Percentiles rank a stretch among this genome's conserved stretches.
Evolutionary conservation across 371 early-diverging fungal species (phyloP).

Genomic region (Batrachochytrium dendrobatidis): DNA sequence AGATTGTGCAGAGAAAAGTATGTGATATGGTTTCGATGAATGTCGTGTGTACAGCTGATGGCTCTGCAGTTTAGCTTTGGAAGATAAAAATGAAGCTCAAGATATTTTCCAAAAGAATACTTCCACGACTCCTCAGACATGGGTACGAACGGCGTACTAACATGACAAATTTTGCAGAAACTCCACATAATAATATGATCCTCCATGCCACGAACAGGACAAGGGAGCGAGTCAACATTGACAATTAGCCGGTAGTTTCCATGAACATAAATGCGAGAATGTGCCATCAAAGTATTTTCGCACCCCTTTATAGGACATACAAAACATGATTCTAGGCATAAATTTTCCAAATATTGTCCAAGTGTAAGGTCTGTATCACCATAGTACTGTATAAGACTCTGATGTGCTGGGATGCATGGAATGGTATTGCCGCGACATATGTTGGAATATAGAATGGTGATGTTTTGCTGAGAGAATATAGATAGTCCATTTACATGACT

Average conservation of each 20-base stretch:
- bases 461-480: conserved; percentile 61
- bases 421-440: conserved; percentile 55
- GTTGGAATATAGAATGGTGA: conserved; percentile 65
- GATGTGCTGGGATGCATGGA: conserved; percentile 67
- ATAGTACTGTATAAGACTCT: conserved; percentile 75
- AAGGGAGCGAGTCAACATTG: conserved; percentile 57
- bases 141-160: conserved; percentile 60
- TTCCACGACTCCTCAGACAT: conserved; percentile 85
- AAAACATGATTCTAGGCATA: conserved; percentile 58
- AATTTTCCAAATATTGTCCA: conserved; percentile 78
- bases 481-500: no score
- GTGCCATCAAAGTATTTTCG: conserved; percentile 57
- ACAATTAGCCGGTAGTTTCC: conserved; percentile 69
- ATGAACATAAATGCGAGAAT: conserved; percentile 79
- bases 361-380: conserved; percentile 70
- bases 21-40: conserved; percentile 68
- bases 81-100: conserved; percentile 83
- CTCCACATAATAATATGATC: conserved; percentile 80
- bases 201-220: conserved; percentile 59
- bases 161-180: conserved; percentile 51
- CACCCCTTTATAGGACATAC: conserved; percentile 67
- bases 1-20: conserved; percentile 67
- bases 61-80: conserved; percentile 53
- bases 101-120: conserved; percentile 90
- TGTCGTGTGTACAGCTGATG: conserved; percentile 71